Conservation (phyloP, 75 land plant species). For the Pinus albicaulis region DNA sequence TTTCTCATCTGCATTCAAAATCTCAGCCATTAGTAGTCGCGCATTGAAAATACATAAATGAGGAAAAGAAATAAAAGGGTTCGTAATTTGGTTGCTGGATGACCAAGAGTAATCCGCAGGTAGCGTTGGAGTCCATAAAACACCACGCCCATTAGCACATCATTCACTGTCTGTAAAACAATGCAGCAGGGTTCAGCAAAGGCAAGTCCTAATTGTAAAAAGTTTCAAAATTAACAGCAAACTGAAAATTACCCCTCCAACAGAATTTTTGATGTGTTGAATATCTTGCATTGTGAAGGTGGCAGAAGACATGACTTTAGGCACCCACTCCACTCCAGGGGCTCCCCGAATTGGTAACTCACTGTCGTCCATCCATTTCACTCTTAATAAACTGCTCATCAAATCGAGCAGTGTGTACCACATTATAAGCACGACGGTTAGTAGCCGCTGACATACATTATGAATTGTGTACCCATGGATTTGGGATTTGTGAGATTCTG, state of each 20-base stretch:
- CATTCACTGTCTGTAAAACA: background rate
- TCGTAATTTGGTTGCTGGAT: background rate
- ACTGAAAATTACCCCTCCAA: background rate
- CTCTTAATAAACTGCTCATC: constrained; percentile 19
- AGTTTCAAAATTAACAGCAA: background rate
- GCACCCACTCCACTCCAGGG: constrained; percentile 4
- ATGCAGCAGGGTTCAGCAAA: background rate
- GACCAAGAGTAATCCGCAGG: background rate
- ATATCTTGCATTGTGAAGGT: background rate
- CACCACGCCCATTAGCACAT: background rate
- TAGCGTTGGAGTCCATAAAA: background rate
- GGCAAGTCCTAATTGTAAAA: background rate
- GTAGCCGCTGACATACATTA: too few species aligned
- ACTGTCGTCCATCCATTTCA: constrained; percentile 51
- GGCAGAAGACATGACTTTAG: background rate
- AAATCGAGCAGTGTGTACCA: constrained; percentile 49
- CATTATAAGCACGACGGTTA: constrained; percentile 9
- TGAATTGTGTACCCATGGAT: background rate
- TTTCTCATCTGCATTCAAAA: background rate
- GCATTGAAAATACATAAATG: background rate
- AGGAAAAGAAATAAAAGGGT: too few species aligned
- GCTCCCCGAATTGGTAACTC: constrained; percentile 56
- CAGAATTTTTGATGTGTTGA: background rate
- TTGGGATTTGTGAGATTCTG: background rate
- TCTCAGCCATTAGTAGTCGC: too few species aligned